phyloP scores from a whole-genome alignment of 2,329 filamentous ascomycete species.

The Lojkania enalia region DNA sequence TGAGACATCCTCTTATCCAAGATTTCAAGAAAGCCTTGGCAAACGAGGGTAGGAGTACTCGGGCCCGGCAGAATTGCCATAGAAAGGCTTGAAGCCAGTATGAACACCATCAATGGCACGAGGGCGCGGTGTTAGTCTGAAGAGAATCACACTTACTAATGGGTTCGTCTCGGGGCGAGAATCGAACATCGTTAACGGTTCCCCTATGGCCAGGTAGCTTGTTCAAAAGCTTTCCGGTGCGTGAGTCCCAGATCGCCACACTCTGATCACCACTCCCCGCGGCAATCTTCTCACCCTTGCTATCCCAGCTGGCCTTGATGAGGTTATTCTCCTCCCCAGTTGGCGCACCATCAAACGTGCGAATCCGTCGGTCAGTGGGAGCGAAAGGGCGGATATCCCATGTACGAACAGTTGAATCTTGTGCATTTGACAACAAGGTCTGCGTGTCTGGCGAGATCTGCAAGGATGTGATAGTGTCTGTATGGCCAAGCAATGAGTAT shows the following conservation, averaged over 20 bases:
- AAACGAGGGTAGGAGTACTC: too few relatives aligned
- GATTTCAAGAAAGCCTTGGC: too few relatives aligned
- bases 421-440: conserved; percentile 84
- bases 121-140: too few relatives aligned
- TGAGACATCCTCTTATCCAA: conserved; percentile 21
- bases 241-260: conserved; percentile 86
- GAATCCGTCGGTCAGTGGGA: conserved; percentile 79
- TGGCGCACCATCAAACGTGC: conserved; percentile 90
- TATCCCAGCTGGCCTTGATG: conserved; percentile 86
- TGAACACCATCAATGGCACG: too few relatives aligned
- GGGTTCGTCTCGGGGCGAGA: conserved; percentile 81
- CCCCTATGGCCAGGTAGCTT: conserved; percentile 96
- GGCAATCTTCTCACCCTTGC: conserved; percentile 81
- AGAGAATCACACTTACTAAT: conserved; percentile 87
- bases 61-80: too few relatives aligned
- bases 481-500: conserved; percentile 87
- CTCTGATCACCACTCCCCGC: conserved; percentile 89
- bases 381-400: conserved; percentile 98
- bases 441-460: conserved; percentile 92
- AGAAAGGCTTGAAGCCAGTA: too few relatives aligned
- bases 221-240: conserved; percentile 87
- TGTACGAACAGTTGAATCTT: conserved; percentile 90
- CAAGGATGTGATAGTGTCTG: conserved; percentile 88
- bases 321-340: conserved; percentile 89
- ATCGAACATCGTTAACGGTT: conserved; percentile 91